phyloP scores from a whole-genome alignment of 1,284 basidiomycete species.

The Polyporus tsugae region DNA sequence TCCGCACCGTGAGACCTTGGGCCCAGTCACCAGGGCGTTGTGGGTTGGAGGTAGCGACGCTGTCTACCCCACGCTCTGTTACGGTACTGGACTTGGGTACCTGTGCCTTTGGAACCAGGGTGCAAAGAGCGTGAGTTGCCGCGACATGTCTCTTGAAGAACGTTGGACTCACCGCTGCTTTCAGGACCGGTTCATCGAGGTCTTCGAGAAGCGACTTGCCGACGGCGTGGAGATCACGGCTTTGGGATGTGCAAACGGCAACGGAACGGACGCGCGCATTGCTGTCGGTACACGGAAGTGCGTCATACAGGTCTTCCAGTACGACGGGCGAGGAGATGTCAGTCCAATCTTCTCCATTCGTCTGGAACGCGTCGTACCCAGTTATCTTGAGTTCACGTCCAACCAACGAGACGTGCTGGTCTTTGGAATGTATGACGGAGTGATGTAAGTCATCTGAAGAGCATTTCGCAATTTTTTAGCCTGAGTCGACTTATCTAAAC shows the following conservation, averaged over 20 bases:
- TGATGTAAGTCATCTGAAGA: constrained; percentile 9
- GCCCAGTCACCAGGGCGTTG: constrained; percentile 3
- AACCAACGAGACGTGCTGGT: constrained; percentile 8
- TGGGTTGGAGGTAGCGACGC: neutral
- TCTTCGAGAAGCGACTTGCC: constrained; percentile 6
- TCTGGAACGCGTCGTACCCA: constrained; percentile 5
- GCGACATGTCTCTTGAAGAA: neutral
- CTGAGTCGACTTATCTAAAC: neutral
- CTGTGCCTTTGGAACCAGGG: constrained; percentile 5
- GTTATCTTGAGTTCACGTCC: constrained; percentile 6
- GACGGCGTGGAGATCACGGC: constrained; percentile 6
- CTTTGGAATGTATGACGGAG: constrained; percentile 17
- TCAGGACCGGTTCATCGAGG: constrained; percentile 7
- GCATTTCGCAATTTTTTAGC: neutral
- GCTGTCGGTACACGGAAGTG: constrained; percentile 10
- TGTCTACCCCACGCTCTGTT: constrained; percentile 1
- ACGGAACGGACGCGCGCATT: neutral
- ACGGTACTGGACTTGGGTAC: constrained; percentile 13
- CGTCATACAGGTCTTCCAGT: constrained; percentile 8
- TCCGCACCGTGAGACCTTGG: neutral
- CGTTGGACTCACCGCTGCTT: neutral
- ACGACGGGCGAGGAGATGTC: constrained; percentile 7
- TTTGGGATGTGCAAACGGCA: neutral
- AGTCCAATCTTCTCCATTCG: constrained; percentile 7
- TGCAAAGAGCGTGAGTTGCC: constrained; percentile 1